Base-by-base conservation (phyloP, 768 basidiomycete species). In the Cystobasidium tubakii region DNA sequence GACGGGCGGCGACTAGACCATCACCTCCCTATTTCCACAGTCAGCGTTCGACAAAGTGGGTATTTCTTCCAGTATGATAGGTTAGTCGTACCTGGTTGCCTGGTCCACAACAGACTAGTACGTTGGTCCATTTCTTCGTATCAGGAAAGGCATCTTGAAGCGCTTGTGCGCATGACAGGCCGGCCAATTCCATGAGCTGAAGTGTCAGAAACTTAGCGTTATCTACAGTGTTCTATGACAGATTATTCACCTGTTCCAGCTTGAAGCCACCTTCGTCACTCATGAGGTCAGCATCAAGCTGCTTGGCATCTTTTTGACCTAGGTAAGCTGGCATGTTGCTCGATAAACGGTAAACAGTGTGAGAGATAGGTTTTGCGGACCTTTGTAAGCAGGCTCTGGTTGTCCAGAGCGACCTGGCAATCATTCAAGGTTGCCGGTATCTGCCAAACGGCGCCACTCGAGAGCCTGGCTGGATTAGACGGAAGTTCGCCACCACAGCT, bases 231-330 rank as follows among this genome's bases (percentile, higher is more conserved):
- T n/a, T n/a, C n/a, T n/a, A n/a, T n/a, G n/a, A n/a, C n/a, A n/a
- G n/a, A n/a, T n/a, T n/a, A 66, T 79, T 70, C 73, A 88, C 92
- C 73, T 95, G 95, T 78, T 98, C 94, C 53, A 98, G 83, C 80
- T 91, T 94, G 84, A 95, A 98, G 3, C 92, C 92, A 0, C 93
- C 15, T 78, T 77, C n/a, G 84, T 83, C 1, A 85, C 74, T 76
- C 95, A 98, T 97, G 62, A 98, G 87, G 79, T 96, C 91, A 78
- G 91, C 89, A 78, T 98, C 95, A 66, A 98, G 94, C 90, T 93
- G 55, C 50, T 75, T 57, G 0, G 79, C 79, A 21, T 77, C 65
- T 34, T 39, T 46, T 23, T 62, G 67, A 46, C 19, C 36, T 4
- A 76, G 43, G 39, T 74, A 76, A 12, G 69, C 54, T 29, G 69